Evolutionary conservation across 176 grass and related monocot genomes (phyloP).

Genomic region (Phoenix dactylifera): DNA sequence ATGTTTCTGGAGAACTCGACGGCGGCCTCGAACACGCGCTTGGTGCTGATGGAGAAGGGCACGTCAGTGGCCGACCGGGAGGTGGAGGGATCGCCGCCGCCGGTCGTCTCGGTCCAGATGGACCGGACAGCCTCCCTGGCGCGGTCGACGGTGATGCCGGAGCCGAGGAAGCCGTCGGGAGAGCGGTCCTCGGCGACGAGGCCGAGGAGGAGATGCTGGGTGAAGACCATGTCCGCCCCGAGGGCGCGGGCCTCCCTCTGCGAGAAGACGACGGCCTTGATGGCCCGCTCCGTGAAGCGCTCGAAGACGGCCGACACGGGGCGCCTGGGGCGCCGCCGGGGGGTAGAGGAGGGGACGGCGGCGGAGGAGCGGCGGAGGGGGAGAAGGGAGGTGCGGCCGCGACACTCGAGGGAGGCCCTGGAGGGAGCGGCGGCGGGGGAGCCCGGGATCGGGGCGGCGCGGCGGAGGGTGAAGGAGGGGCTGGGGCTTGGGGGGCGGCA

Average conservation of each 20-base stretch:
- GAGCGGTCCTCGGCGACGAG: constrained; percentile 74
- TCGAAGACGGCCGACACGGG: constrained; percentile 58
- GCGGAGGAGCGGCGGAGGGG: constrained; percentile 9
- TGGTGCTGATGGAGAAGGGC: constrained; percentile 48
- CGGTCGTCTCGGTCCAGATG: constrained; percentile 15
- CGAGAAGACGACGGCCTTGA: constrained; percentile 65
- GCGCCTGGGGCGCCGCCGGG: constrained; percentile 3
- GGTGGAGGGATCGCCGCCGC: background rate
- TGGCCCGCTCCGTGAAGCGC: constrained; percentile 78
- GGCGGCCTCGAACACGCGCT: constrained; percentile 62
- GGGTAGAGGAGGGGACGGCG: background rate
- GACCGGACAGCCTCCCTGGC: constrained; percentile 52
- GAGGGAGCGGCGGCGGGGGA: constrained; percentile 1
- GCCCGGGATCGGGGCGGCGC: background rate
- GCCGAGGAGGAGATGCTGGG: constrained; percentile 83
- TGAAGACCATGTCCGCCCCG: constrained; percentile 48
- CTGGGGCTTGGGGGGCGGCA: background rate
- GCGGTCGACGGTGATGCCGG: constrained; percentile 69
- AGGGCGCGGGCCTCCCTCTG: constrained; percentile 74
- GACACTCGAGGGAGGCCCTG: background rate
- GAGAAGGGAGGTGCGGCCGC: background rate
- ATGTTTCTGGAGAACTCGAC: constrained; percentile 63
- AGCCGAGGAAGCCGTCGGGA: constrained; percentile 48
- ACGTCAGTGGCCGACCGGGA: constrained; percentile 48
- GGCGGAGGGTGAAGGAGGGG: background rate